phyloP scores from a whole-genome alignment of 23 red algal genomes.

The Porphyridium purpureum region DNA sequence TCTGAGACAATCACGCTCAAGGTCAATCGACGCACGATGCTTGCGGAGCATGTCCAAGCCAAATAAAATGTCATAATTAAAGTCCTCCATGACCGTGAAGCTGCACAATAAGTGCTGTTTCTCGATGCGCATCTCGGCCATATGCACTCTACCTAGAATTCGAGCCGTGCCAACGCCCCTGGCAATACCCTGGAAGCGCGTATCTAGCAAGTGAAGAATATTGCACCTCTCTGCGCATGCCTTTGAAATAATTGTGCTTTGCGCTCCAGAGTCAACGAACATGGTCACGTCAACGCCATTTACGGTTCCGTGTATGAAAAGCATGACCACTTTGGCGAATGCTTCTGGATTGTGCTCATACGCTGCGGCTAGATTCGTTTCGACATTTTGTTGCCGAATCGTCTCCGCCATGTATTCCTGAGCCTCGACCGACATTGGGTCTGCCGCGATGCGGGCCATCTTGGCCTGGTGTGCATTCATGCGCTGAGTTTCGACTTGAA shows the following conservation, averaged over 20 bases:
- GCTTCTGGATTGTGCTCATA: constrained; percentile 72
- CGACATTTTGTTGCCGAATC: neutral
- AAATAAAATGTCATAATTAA: constrained; percentile 77
- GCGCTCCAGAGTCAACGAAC: constrained; percentile 87
- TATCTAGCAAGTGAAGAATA: constrained; percentile 60
- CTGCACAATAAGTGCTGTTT: constrained; percentile 34
- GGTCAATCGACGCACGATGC: constrained; percentile 62
- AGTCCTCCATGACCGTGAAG: constrained; percentile 82
- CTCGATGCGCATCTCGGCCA: constrained; percentile 45
- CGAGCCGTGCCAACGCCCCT: constrained; percentile 64
- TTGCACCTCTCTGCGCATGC: constrained; percentile 59
- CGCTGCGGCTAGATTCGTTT: constrained; percentile 59
- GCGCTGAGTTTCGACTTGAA: too few species aligned
- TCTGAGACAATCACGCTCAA: constrained; percentile 38
- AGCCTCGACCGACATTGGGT: neutral
- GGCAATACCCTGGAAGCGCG: constrained; percentile 65
- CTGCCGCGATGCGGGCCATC: too few species aligned
- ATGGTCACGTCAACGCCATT: constrained; percentile 36
- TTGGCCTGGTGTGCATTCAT: too few species aligned
- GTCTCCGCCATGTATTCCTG: neutral
- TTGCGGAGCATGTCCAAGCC: constrained; percentile 88
- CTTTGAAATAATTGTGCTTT: constrained; percentile 73
- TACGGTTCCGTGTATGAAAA: constrained; percentile 65
- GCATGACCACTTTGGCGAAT: constrained; percentile 64
- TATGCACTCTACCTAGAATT: constrained; percentile 68